These are phyloP conservation scores for Pisolithus tinctorius DNA, from an alignment of 768 basidiomycete genomes.

Conservation along the genomic window DNA sequence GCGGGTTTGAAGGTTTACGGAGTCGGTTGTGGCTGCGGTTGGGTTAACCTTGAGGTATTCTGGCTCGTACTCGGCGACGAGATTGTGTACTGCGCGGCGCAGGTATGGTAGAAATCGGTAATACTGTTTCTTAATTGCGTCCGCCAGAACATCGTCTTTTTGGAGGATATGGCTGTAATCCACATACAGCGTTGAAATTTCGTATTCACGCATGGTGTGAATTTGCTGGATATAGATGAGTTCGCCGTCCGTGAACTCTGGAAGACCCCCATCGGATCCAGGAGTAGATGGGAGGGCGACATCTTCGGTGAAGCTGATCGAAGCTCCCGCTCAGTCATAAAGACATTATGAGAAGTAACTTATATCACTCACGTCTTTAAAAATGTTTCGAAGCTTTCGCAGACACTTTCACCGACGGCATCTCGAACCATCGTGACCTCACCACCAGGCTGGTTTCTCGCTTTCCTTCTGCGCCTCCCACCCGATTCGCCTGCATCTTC, in stretches of 20 bases:
- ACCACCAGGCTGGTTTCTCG: constrained; percentile 36
- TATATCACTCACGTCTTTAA: constrained; percentile 67
- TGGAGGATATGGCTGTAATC: constrained; percentile 89
- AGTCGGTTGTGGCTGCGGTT: constrained; percentile 78
- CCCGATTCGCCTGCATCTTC: constrained; percentile 32
- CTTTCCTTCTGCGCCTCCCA: constrained; percentile 41
- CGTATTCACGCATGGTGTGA: constrained; percentile 90
- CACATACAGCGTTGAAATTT: constrained; percentile 93
- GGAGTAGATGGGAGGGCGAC: constrained; percentile 77
- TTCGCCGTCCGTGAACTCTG: constrained; percentile 51
- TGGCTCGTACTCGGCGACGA: constrained; percentile 85
- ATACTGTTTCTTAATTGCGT: constrained; percentile 91
- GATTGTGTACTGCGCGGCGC: constrained; percentile 81
- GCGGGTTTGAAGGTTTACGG: constrained; percentile 82
- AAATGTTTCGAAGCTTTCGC: constrained; percentile 87
- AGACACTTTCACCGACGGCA: constrained; percentile 92
- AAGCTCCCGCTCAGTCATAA: not conserved
- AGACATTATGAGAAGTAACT: not conserved
- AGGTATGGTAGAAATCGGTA: constrained; percentile 96
- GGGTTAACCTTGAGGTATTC: constrained; percentile 95
- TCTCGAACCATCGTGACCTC: constrained; percentile 89
- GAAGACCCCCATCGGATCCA: constrained; percentile 60
- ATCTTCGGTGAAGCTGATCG: constrained; percentile 72
- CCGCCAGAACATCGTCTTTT: constrained; percentile 87
- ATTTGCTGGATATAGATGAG: constrained; percentile 89